A percentile compares a stretch with the other conserved stretches of the same genome.
These are phyloP conservation scores for Aquilaria sinensis DNA, from an alignment of 345 rosid genomes.

Conservation along the genomic window DNA sequence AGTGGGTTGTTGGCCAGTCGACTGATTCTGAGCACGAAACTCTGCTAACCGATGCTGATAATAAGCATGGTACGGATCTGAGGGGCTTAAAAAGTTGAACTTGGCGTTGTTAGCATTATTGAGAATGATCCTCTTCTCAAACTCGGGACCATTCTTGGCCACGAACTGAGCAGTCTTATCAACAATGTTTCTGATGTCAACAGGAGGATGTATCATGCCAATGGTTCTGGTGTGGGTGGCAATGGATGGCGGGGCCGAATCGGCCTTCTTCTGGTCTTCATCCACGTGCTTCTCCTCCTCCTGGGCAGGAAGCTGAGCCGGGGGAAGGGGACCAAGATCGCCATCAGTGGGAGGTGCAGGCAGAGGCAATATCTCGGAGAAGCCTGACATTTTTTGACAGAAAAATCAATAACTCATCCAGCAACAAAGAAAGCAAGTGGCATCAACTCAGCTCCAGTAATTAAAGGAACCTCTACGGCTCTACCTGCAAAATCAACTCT, in stretches of 20 bases:
- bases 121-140: slow-evolving; percentile 68
- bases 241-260: slow-evolving; percentile 35
- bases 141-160: slow-evolving; percentile 69
- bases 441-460: slow-evolving; percentile 1
- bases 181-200: slow-evolving; percentile 70
- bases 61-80: slow-evolving; percentile 77
- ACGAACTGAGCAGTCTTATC: slow-evolving; percentile 82
- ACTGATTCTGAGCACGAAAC: slow-evolving; percentile 50
- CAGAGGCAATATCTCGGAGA: slow-evolving; percentile 55
- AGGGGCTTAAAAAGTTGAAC: slow-evolving; percentile 59
- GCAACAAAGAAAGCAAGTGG: slow-evolving; percentile 8
- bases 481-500: slow-evolving; percentile 10
- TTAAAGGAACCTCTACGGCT: background rate
- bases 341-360: slow-evolving; percentile 77
- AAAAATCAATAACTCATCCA: background rate
- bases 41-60: slow-evolving; percentile 72
- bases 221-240: slow-evolving; percentile 78
- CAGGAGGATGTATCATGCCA: slow-evolving; percentile 86
- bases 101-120: slow-evolving; percentile 59
- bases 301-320: slow-evolving; percentile 45
- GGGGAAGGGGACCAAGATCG: slow-evolving; percentile 51
- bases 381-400: slow-evolving; percentile 37
- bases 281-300: slow-evolving; percentile 28
- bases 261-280: slow-evolving; percentile 38
- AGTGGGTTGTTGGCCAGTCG: slow-evolving; percentile 32